A percentile compares a stretch with the other conserved stretches of the same genome.
Conservation (phyloP, 192 early-diverging fungal species). For the Backusella australiensis region DNA sequence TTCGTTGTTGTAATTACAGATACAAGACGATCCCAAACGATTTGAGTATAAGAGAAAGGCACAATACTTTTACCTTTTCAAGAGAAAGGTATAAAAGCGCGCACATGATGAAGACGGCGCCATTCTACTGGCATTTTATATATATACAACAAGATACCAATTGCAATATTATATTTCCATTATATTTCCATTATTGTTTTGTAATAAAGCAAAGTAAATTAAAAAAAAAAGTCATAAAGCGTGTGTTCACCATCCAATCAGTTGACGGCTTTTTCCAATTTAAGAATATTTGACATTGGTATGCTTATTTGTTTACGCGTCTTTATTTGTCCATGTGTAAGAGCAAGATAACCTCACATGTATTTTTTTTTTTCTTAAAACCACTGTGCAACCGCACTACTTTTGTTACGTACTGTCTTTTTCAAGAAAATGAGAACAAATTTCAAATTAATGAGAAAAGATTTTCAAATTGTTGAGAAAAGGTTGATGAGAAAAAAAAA, state of each 20-base stretch:
- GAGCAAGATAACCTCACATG: no score
- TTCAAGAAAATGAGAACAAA: no score
- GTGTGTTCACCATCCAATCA: background rate
- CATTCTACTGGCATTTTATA: background rate
- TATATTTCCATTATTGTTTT: background rate
- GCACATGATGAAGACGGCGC: no score
- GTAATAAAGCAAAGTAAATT: background rate
- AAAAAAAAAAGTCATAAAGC: background rate
- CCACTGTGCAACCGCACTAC: background rate
- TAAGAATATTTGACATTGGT: background rate
- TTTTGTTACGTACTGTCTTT: background rate
- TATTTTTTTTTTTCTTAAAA: background rate
- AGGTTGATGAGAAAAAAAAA: no score
- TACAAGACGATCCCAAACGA: conserved; percentile 27
- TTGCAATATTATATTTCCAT: background rate
- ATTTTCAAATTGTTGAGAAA: no score
- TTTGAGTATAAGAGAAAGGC: conserved; percentile 17
- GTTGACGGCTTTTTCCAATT: background rate
- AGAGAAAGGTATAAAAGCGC: conserved; percentile 8
- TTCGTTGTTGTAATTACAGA: background rate
- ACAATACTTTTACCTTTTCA: conserved; percentile 22
- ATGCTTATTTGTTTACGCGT: background rate
- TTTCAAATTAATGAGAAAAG: no score
- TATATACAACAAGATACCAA: background rate
- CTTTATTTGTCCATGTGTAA: no score